These are phyloP conservation scores for Blastobotrys persicus DNA, from an alignment of 1,139 yeast genomes.

Conservation along the genomic window DNA sequence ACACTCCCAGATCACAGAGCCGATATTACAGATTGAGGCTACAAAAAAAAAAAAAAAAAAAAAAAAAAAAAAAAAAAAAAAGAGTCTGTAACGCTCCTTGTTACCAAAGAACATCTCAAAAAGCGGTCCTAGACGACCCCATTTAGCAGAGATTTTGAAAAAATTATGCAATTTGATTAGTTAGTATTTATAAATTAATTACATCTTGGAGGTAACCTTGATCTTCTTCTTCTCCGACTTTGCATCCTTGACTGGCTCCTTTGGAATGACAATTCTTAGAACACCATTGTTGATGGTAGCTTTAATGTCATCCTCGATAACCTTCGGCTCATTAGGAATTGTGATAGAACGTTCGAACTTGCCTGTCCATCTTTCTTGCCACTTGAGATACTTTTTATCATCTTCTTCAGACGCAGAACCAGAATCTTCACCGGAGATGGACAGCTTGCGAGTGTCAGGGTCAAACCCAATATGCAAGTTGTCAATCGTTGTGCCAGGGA, in stretches of 20 bases:
- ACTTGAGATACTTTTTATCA: constrained; percentile 13
- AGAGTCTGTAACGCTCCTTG: neutral
- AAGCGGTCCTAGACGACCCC: no score
- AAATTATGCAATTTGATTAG: neutral
- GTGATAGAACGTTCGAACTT: constrained; percentile 51
- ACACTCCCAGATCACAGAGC: no score
- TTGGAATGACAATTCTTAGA: neutral
- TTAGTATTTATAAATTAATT: neutral
- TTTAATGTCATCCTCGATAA: constrained; percentile 50
- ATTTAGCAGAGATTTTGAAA: no score
- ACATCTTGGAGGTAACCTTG: neutral
- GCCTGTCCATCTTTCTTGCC: constrained; percentile 37
- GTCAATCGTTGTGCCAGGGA: constrained; percentile 54
- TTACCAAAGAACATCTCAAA: no score
- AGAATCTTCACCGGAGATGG: constrained; percentile 18
- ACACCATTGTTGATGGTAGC: constrained; percentile 34
- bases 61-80: neutral
- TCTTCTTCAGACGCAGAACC: neutral
- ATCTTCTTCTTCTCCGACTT: constrained; percentile 4
- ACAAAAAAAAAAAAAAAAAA: neutral
- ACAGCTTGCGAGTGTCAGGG: constrained; percentile 37
- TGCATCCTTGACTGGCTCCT: neutral
- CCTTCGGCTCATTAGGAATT: constrained; percentile 51
- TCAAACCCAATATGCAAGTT: constrained; percentile 55
- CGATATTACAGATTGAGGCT: no score